Base-by-base conservation (phyloP, 2,329 filamentous ascomycete species). In the Ophiocordyceps sinensis region DNA sequence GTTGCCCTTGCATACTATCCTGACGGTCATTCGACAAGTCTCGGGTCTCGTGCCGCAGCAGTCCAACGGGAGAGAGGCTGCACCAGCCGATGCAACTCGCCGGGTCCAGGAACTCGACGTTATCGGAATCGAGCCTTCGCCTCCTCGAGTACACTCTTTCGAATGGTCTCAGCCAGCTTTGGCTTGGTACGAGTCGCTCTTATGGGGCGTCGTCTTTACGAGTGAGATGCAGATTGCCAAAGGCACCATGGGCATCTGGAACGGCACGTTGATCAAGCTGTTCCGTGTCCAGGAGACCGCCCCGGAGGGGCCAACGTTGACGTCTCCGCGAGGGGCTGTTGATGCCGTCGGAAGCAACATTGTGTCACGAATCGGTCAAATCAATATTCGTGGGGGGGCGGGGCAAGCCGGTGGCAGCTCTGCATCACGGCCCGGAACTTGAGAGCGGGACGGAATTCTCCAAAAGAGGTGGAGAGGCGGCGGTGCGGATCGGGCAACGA, bases 151-250 rank as follows among this genome's bases (percentile, higher is more conserved):
- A 14, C 88, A 95, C 55, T 81, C 85, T 13, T 96, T 96, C 53
- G 86, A 94, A 62, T 96, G 89, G 89, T 89, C 87, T 3, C 80
- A 85, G 0, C 68, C 94, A 29, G 83, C 85, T 0, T 70, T 96
- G 39, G 89, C 88, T 38, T 96, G 91, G 91, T 95, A 96, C 59
- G 86, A 95, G 60, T 89, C 85, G 5, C 69, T 96, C 12, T 70
- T 98, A 10, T 98, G 91, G 91, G 81, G 86, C 14, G 85, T 95
- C 51, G 78, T 95, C 41, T 96, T 95, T 58, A 79, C 83, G 26
- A 81, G 79, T 52, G 91, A 98, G 64, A 85, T 94, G 79, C 78
- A 87, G 43, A 77, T 89, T 26, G 77, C 82, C 0, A 88, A 82
- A 55, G 88, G 88, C 28, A 88, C 85, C 2, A 85, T 88, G 28